These are phyloP conservation scores for Penicillium macrosclerotiorum DNA, from an alignment of 495 filamentous ascomycete species.

Conservation along the genomic window DNA sequence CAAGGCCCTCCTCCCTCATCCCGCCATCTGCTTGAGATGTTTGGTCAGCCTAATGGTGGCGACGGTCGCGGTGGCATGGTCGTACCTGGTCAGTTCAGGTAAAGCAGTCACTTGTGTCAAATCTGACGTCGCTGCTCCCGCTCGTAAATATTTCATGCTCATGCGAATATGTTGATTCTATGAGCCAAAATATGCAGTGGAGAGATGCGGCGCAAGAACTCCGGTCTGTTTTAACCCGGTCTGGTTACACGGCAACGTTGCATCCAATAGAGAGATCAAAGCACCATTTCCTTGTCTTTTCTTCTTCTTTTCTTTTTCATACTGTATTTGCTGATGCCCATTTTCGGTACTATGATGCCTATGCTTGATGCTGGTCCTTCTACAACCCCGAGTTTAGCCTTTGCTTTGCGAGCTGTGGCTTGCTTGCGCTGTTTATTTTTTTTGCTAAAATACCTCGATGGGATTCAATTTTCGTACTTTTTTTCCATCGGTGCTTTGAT, in stretches of 20 bases:
- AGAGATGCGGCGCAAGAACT: conserved; percentile 4
- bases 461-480: too few relatives aligned
- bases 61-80: conserved; percentile 42
- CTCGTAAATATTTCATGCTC: too few relatives aligned
- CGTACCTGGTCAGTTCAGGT: conserved; percentile 41
- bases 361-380: conserved; percentile 6
- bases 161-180: conserved; percentile 10
- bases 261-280: conserved; percentile 14
- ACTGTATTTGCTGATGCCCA: conserved; percentile 21
- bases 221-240: conserved; percentile 4
- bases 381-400: conserved; percentile 8
- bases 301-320: conserved; percentile 2
- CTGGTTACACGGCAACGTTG: conserved; percentile 10
- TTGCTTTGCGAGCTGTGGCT: conserved; percentile 16
- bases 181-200: conserved; percentile 13
- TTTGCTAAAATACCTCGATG: too few relatives aligned
- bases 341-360: conserved; percentile 17
- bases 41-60: conserved; percentile 39
- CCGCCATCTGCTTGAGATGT: conserved; percentile 46
- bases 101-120: too few relatives aligned
- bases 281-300: conserved; percentile 8
- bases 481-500: too few relatives aligned
- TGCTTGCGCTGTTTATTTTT: conserved; percentile 4
- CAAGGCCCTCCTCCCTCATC: conserved; percentile 45
- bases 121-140: too few relatives aligned